These are phyloP conservation scores for Huntiella decipiens DNA, from an alignment of 2,329 filamentous ascomycete species.

Conservation along the genomic window DNA sequence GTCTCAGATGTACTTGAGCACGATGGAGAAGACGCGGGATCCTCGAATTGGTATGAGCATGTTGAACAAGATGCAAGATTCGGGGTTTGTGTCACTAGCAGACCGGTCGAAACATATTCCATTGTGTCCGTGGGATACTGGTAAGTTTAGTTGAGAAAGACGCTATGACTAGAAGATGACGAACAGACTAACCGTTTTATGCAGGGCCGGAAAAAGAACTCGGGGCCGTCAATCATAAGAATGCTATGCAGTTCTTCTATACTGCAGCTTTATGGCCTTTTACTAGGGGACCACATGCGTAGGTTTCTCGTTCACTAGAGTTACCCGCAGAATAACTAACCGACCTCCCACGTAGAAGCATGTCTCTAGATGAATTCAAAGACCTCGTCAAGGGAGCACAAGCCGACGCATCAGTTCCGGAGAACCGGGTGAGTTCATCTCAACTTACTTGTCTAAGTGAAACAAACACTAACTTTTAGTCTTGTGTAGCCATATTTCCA, in stretches of 20 bases:
- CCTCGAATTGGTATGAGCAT: conserved; percentile 44
- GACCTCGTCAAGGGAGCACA: conserved; percentile 36
- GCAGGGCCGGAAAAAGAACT: conserved; percentile 1
- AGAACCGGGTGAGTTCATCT: conserved; percentile 30
- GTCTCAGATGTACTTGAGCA: conserved; percentile 45
- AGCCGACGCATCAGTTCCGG: conserved; percentile 31
- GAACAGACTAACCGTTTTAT: background rate
- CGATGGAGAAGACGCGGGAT: conserved; percentile 45
- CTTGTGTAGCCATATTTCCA: conserved; percentile 37
- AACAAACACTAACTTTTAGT: background rate
- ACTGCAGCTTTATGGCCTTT: conserved; percentile 3
- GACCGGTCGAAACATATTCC: conserved; percentile 45
- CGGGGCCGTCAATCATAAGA: conserved; percentile 32
- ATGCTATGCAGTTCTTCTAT: conserved; percentile 19
- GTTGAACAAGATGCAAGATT: conserved; percentile 34
- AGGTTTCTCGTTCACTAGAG: background rate
- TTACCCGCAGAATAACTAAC: too few species aligned
- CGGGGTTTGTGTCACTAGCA: conserved; percentile 52
- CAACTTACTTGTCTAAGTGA: background rate
- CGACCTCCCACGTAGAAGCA: conserved; percentile 20
- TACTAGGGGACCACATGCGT: conserved; percentile 20
- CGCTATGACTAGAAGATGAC: too few species aligned
- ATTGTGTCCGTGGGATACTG: conserved; percentile 48
- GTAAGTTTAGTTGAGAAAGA: conserved; percentile 24
- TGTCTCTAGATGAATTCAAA: conserved; percentile 38